These are phyloP conservation scores for Ogataea kodamae DNA, from an alignment of 805 yeast genomes.

Conservation along the genomic window DNA sequence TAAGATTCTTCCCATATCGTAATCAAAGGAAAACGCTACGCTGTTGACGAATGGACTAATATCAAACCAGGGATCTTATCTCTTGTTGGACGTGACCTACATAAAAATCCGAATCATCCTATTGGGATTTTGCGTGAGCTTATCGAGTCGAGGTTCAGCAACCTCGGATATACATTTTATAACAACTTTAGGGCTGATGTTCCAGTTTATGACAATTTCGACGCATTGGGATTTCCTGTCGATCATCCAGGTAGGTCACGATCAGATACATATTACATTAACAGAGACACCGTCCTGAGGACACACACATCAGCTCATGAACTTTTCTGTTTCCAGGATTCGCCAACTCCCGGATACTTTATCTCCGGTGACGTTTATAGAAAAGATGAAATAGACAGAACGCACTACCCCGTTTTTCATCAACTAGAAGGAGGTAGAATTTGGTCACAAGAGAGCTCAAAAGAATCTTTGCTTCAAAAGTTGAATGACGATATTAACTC, in stretches of 20 bases:
- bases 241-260: slow-evolving; percentile 93
- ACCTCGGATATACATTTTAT: slow-evolving; percentile 71
- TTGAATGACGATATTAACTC: slow-evolving; percentile 56
- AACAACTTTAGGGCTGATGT: slow-evolving; percentile 83
- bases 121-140: slow-evolving; percentile 78
- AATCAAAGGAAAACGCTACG: slow-evolving; percentile 50
- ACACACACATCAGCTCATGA: slow-evolving; percentile 99
- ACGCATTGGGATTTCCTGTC: slow-evolving; percentile 81
- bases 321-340: slow-evolving; percentile 67
- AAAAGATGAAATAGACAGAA: slow-evolving; percentile 90
- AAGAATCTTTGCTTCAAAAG: slow-evolving; percentile 37
- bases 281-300: slow-evolving; percentile 66
- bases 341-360: slow-evolving; percentile 78
- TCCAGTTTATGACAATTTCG: slow-evolving; percentile 79
- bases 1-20: slow-evolving; percentile 2
- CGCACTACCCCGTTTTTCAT: slow-evolving; percentile 96
- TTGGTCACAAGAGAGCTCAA: slow-evolving; percentile 58
- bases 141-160: slow-evolving; percentile 64
- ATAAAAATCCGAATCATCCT: slow-evolving; percentile 76
- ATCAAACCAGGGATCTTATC: slow-evolving; percentile 70
- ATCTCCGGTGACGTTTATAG: slow-evolving; percentile 96
- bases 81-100: slow-evolving; percentile 69
- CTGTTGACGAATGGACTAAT: slow-evolving; percentile 79
- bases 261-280: slow-evolving; percentile 90
- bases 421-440: slow-evolving; percentile 95